Conservation (phyloP, 305 asterid species). For the Fraxinus xanthoxyloides region DNA sequence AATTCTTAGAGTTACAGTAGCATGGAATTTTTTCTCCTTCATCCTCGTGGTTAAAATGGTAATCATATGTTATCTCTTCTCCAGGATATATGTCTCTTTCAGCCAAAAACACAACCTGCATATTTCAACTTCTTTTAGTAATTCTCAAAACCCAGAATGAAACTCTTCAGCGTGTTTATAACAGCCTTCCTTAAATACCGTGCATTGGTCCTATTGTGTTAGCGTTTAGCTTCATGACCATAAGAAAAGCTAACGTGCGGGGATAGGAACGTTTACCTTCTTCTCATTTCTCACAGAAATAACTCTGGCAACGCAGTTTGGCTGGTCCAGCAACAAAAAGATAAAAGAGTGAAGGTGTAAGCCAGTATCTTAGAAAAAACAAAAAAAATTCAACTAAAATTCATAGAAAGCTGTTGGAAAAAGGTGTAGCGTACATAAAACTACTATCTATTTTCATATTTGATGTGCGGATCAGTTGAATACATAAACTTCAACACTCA, state of each 20-base stretch:
- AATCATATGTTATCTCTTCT: constrained; percentile 73
- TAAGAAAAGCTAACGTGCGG: neutral
- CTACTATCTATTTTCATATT: neutral
- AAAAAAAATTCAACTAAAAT: neutral
- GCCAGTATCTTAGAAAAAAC: neutral
- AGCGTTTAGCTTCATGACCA: neutral
- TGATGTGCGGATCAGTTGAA: neutral
- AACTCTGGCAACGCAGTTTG: constrained; percentile 65
- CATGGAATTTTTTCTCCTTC: constrained; percentile 64
- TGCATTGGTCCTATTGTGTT: neutral
- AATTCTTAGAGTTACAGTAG: constrained; percentile 53
- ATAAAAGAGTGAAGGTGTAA: constrained; percentile 3
- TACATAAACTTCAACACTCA: neutral
- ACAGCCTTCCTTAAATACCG: neutral
- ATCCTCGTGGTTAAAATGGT: constrained; percentile 70
- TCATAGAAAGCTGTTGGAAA: neutral
- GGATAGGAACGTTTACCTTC: constrained; percentile 38
- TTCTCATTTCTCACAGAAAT: constrained; percentile 60
- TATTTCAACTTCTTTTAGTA: neutral
- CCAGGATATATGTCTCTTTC: constrained; percentile 75
- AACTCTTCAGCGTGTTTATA: neutral
- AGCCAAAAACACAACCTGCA: constrained; percentile 61
- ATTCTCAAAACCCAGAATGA: neutral
- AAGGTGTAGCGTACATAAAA: neutral
- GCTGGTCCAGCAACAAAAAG: constrained; percentile 43